Base-by-base conservation (phyloP, 2,329 filamentous ascomycete genomes). In the Tolypocladium paradoxum region DNA sequence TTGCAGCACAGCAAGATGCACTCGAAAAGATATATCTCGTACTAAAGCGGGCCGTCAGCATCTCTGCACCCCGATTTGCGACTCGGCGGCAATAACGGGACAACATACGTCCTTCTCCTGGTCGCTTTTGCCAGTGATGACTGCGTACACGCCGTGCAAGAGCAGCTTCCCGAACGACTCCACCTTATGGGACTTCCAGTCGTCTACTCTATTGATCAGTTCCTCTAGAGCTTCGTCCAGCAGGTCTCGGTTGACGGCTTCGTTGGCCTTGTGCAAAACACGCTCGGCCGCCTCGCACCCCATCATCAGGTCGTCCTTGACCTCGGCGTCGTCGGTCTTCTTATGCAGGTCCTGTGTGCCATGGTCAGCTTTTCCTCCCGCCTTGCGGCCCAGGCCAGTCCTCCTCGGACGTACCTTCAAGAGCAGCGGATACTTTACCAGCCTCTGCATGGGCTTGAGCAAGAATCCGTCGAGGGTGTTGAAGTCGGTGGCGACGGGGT, bases 21-120 rank as follows among this genome's bases (percentile, higher is more conserved):
- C 68, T 97, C 89, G 68, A 99, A 99, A 33, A 99, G 83, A 70
- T 95, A 99, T 56, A 99, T 95, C 69, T 95, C 92, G 68, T 97
- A 99, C 88, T 96, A 61, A 38, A 62, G 6, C n/a, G 12, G 7
- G 7, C 6, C 16, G 47, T 56, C 8, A 57, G 55, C 38, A 22
- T 45, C n/a, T 46, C 31, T 11, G 27, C 43, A n/a, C 8, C 5
- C 9, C n/a, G 8, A 27, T 9, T 45, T 33, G n/a, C 11, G 31
- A 16, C 27, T n/a, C n/a, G 43, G 18, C 8, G 57, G 65, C 45
- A 64, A 60, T 33, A 27, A 48, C 27, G 2, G 14, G 4, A 18
- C 3, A 35, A 74, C 79, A 67, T 71, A 92, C 88, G 70, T 96
- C 91, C 78, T 92, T 87, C 73, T 96, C 91, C 61, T 89, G 85